A percentile compares a stretch with the other conserved stretches of the same genome.
Evolutionary conservation across 2,329 filamentous ascomycete species (phyloP).

Genomic region (Alternaria incomplexa): DNA sequence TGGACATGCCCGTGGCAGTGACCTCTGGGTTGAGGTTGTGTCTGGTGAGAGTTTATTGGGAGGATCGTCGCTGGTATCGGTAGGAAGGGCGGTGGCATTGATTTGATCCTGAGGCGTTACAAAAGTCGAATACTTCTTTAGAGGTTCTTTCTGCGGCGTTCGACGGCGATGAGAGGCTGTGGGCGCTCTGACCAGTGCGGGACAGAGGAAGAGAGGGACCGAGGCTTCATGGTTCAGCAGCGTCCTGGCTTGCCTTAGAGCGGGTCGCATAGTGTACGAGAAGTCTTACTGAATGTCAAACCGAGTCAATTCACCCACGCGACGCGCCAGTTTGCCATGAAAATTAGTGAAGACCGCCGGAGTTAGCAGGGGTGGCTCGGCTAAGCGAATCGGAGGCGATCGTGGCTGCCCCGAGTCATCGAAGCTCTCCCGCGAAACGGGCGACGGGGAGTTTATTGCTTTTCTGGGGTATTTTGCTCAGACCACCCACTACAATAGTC

Average conservation of each 20-base stretch:
- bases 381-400: conserved; percentile 23
- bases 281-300: background rate
- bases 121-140: conserved; percentile 34
- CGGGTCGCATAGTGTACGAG: conserved; percentile 40
- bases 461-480: conserved; percentile 39
- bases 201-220: conserved; percentile 44
- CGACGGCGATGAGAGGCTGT: conserved; percentile 12
- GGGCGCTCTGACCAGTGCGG: conserved; percentile 36
- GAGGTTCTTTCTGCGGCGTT: conserved; percentile 1
- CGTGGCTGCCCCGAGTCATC: conserved; percentile 15
- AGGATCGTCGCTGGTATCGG: conserved; percentile 6
- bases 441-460: conserved; percentile 23
- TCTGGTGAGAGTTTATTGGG: background rate
- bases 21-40: conserved; percentile 7
- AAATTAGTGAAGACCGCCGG: conserved; percentile 25
- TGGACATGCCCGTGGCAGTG: conserved; percentile 62
- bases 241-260: conserved; percentile 35
- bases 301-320: conserved; percentile 4
- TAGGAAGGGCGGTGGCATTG: conserved; percentile 9
- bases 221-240: conserved; percentile 34
- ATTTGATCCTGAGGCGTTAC: conserved; percentile 25
- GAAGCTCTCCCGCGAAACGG: conserved; percentile 22
- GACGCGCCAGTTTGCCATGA: conserved; percentile 19
- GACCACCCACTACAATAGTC: conserved; percentile 26
- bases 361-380: conserved; percentile 16